Base-by-base conservation (phyloP, 768 basidiomycete genomes). In the Boletus eberwhitei region DNA sequence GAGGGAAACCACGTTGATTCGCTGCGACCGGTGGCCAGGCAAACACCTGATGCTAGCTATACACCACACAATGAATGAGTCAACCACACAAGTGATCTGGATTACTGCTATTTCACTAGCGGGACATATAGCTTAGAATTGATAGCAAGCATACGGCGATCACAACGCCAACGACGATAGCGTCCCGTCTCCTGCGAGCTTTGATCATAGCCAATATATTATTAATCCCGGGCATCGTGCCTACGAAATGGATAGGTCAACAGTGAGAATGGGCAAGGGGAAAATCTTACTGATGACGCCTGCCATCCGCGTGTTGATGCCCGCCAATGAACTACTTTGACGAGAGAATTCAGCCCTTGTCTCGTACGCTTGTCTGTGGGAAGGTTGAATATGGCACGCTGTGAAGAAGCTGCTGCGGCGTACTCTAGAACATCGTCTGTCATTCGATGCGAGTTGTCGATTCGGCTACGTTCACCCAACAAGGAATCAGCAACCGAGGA, bases 381-480 rank as follows among this genome's bases (percentile, higher is more conserved):
- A 48, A 40, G 26, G 48, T 50, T 54, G 46, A 50, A 35, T 46
- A 42, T 44, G 19, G 6, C 14, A 39, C 48, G 35, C 11, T 26
- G 24, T 16, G 35, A 9, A 48, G 50, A 2, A 52, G 47, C 21
- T 22, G 14, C 24, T 37, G 40, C 40, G 32, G 70, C 89, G 54
- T 65, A 96, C 94, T 88, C 83, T 24, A 99, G 77, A 34, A 95
- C 79, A 39, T 89, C 88, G 66, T 98, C 96, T 19, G 92, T 89
- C 95, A 98, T 98, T 53, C 83, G 78, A 74, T 98, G 95, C 22
- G 90, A 93, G 59, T 85, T 90, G 73, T 98, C 96, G 55, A 98
- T 96, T 57, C 84, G 82, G 4, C 87, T 82, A 42, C 97, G 81
- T 73, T 99, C 97, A 22, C 86, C 84, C 26, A 99, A 77, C 38